Evolutionary conservation across 2,329 filamentous ascomycete genomes (phyloP), one percentile per base, ranked within the genome.

Genomic region (Colletotrichum neosansevieriae): DNA sequence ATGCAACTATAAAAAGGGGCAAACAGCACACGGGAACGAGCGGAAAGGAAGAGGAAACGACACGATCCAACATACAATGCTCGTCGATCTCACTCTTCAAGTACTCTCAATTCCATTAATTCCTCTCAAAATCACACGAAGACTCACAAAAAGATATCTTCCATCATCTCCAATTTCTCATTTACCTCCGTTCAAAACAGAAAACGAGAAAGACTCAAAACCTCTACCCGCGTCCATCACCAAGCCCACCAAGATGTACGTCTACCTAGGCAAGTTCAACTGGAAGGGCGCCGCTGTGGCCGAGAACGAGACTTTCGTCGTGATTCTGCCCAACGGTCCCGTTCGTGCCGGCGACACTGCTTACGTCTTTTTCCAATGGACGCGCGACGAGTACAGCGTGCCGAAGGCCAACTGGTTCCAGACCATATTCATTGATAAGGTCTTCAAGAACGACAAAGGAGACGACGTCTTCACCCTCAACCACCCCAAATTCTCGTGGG

Each of bases 321-420:
- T 62, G 9, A 17, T 53, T n/a, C 3, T 62, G 38, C 58, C 58
- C 9, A 62, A 53, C 10, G 58, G 58, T 6, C n/a, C 38, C 6
- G 58, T 53, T 34, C 58, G 58, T 36, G 24, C 36, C 3, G 58
- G 58, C 6, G 58, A 62, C n/a, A 29, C 58, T 9, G 58, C 58
- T 32, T 62, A 54, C 21, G 19, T 54, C n/a, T 62, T 62, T 49
- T 62, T 53, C 1, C 58, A 62, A 24, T 62, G 58, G 58, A 62
- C 58, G 6, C 21, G 17, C 9, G 57, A 59, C 19, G 57, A 44
- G 15, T 24, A 24, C 9, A 44, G 57, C 13, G 29, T 34, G 2
- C 11, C 38, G 17, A 59, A 59, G 44, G 42, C 57, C 44, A 59
- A 60, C 17, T 60, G 57, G 42, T 60, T 60, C 4, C 57, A 49